Base-by-base conservation (phyloP, 192 early-diverging fungal genomes). In the Jimgerdemannia lactiflua region DNA sequence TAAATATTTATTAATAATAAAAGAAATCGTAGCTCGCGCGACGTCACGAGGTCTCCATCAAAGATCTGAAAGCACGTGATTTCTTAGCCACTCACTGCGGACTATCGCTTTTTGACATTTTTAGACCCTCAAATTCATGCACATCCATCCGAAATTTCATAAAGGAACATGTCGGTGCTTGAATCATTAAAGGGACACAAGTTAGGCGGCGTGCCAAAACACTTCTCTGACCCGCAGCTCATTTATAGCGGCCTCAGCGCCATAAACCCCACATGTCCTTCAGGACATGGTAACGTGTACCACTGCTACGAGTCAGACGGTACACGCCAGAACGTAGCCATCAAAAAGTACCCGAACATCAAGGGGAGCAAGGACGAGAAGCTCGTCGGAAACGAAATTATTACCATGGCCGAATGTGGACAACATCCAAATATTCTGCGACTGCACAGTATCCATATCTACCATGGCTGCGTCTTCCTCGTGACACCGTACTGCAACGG, bases 321-420 rank as follows among this genome's bases (percentile, higher is more conserved):
- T 43, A 44, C 74, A 20, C 19, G 71, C 18, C 42, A 64, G 7
- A 65, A 29, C 29, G 29, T 29, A 29, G 29, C 29, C 29, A 29
- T 29, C 0, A 29, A 29, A 29, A 29, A 29, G 66, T 82, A 82
- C 40, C 70, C 74, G 20, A 14, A 1, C 2, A 77, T 82, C n/a
- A 74, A 78, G 74, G 77, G 78, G 54, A 64, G 44, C 29, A 67
- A 79, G 8, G 67, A 72, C 29, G 76, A 78, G 59, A 77, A 82
- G 41, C 75, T 82, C 18, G 81, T 82, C 3, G 81, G 78, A 67
- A 82, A 78, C 67, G 81, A 82, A 71, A 82, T 82, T 17, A 78
- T 78, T 64, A 75, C 81, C 66, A 78, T 82, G 81, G 78, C 81
- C 43, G 72, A 76, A 49, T 82, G 81, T 18, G 71, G 69, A 41